Evolutionary conservation across 495 filamentous ascomycete genomes (phyloP), one percentile per base, ranked within the genome.

Genomic region (Penicillium diatomitis): DNA sequence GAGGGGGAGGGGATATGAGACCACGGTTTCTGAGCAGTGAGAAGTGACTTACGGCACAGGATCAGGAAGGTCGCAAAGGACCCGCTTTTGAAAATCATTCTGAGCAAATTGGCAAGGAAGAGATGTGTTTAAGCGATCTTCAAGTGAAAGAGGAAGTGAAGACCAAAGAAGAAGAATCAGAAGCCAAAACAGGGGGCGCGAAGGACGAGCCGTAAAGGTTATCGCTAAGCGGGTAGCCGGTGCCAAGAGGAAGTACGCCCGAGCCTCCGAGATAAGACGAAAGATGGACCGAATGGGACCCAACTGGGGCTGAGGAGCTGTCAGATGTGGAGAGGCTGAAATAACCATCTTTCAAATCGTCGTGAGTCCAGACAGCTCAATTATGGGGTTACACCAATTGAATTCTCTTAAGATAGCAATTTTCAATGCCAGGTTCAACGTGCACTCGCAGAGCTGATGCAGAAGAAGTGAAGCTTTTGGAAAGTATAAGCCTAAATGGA

Each of bases 51-150:
- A 96, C 91, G 90, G 61, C 89, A 90, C 54, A 97, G 84, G 65
- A 97, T 95, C 53, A 97, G 80, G 67, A 95, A 95, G 41, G 91
- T 97, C 66, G 88, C 89, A 58, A 97, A 97, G 43, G 80, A 70
- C 63, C 68, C 65, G 58, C 59, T 71, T 47, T 60, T 65, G 54
- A 70, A 57, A 20, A 65, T 64, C 68, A 71, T 72, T 44, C 32
- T 60, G 64, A 52, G 32, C 35, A 20, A 43, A 41, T 20, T 20
- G 20, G 37, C 38, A 36, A 37, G 42, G 39, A 46, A 44, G 35
- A 41, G 27, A 28, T 10, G 31, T 5, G 29, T 6, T 12, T 32
- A 32, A 42, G 37, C 37, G 20, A 20, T 20, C 20, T 20, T 20
- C 20, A 35, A 35, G 47, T 32, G 32, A 43, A 39, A 1, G 5